Conservation (phyloP, 2,329 filamentous ascomycete genomes). For the Hymenoscyphus albidus region DNA sequence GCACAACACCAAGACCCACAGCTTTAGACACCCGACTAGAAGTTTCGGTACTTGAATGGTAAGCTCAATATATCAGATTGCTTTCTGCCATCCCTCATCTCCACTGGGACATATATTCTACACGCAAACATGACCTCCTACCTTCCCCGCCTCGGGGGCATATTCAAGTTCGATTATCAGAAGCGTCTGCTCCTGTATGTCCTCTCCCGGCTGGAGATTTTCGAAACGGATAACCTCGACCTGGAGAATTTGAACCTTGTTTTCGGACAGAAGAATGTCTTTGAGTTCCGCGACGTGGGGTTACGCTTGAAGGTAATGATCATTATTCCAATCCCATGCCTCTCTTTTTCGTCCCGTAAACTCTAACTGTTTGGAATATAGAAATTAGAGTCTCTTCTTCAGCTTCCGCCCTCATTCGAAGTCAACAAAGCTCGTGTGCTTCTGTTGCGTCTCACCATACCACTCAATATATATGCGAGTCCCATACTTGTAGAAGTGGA, state of each 20-base stretch:
- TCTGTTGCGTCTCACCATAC: slow-evolving; percentile 75
- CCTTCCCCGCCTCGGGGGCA: slow-evolving; percentile 18
- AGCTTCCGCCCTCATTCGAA: slow-evolving; percentile 68
- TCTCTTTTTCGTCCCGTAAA: not conserved
- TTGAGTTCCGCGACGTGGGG: slow-evolving; percentile 85
- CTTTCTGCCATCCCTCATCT: not conserved
- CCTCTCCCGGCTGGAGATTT: slow-evolving; percentile 74
- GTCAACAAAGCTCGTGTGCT: slow-evolving; percentile 72
- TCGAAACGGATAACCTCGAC: slow-evolving; percentile 84
- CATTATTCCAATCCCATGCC: not conserved
- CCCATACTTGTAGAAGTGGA: slow-evolving; percentile 79
- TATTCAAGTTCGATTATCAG: slow-evolving; percentile 63
- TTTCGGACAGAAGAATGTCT: slow-evolving; percentile 73
- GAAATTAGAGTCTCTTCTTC: slow-evolving; percentile 74
- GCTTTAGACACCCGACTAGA: slow-evolving; percentile 19
- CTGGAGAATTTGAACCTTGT: slow-evolving; percentile 81
- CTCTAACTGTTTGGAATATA: slow-evolving; percentile 38
- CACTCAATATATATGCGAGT: slow-evolving; percentile 82
- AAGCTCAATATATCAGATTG: slow-evolving; percentile 9
- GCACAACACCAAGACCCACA: slow-evolving; percentile 10
- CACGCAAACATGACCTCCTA: slow-evolving; percentile 34
- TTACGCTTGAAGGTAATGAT: slow-evolving; percentile 66
- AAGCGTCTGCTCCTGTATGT: slow-evolving; percentile 87
- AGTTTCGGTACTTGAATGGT: slow-evolving; percentile 4
- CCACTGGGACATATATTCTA: not conserved